Evolutionary conservation across 129 eudicot genomes (phyloP), one percentile per base, ranked within the genome.

Genomic region (Flaveria trinervia): DNA sequence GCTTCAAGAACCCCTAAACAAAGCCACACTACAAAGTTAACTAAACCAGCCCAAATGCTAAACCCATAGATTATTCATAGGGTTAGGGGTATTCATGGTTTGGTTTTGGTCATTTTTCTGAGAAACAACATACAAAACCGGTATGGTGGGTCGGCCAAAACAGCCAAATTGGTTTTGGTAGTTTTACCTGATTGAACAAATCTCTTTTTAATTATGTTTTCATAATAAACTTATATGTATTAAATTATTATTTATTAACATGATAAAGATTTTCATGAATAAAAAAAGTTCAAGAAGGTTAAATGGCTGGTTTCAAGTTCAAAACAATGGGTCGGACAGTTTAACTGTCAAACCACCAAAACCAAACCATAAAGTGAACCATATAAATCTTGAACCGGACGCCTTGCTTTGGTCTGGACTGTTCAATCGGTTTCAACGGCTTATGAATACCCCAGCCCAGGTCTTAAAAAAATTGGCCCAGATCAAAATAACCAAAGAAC

Each of bases 1-100:
- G 94, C 90, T 80, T 89, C 90, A 57, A 89, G 83, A 10, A 89
- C 77, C 74, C 94, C 94, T 89, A 74, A 14, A 73, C 14, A 68
- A 65, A 70, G 9, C 6, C 20, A 75, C 28, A 7, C 41, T 41
- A 75, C 5, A 25, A 77, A 62, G 72, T 65, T 22, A 49, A 71
- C 28, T 14, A 48, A 76, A 61, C 39, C 23, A 16, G 77, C 39
- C 50, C 10, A 3, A 44, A 57, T 74, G 75, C 33, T 23, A 43
- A 55, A 3, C 30, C 30, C 33, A 2, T 20, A 3, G 5, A 57
- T 57, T 57, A 9, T 22, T 20, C 65, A 14, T 22, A 18, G 30
- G 33, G 26, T 22, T 49, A 49, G 39, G 4, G 43, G 68, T 61
- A 41, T 25, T 61, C 68, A 61, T 11, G 36, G 43, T 25, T 41